Conservation (phyloP, 2,329 filamentous ascomycete genomes). For the Fusarium proliferatum region DNA sequence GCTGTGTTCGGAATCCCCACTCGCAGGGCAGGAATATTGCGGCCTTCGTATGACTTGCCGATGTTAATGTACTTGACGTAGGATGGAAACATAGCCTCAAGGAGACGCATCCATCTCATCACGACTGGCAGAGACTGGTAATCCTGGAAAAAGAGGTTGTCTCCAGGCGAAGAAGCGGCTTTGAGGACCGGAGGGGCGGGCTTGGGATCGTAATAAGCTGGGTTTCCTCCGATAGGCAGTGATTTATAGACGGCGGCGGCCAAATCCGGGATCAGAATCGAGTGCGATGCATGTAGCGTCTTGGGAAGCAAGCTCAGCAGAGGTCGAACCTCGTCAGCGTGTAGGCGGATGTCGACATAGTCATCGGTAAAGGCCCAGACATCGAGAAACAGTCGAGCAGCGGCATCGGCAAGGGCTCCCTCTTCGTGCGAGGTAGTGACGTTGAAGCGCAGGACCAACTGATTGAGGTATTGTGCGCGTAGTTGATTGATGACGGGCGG, state of each 20-base stretch:
- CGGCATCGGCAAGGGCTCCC: conserved; percentile 75
- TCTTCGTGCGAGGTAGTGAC: conserved; percentile 77
- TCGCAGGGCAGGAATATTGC: conserved; percentile 84
- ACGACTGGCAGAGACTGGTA: conserved; percentile 90
- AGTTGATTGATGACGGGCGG: conserved; percentile 47
- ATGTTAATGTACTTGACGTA: conserved; percentile 79
- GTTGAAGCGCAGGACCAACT: conserved; percentile 92
- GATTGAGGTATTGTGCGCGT: conserved; percentile 72
- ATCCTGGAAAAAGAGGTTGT: conserved; percentile 89
- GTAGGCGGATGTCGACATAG: conserved; percentile 86
- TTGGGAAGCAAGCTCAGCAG: conserved; percentile 81
- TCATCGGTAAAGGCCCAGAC: conserved; percentile 87
- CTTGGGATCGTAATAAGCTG: conserved; percentile 35
- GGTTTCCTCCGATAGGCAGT: conserved; percentile 40
- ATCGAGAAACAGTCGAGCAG: conserved; percentile 82
- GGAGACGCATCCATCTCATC: conserved; percentile 88
- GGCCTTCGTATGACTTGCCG: conserved; percentile 88
- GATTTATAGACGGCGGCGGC: conserved; percentile 77
- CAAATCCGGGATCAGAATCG: conserved; percentile 82
- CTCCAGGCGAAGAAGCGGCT: conserved; percentile 53
- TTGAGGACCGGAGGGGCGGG: conserved; percentile 47
- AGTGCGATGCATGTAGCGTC: conserved; percentile 77
- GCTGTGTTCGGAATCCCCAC: conserved; percentile 69
- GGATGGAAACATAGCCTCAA: conserved; percentile 89
- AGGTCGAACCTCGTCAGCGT: conserved; percentile 79